These are phyloP conservation scores for Hyaloperonospora brassicae DNA, from an alignment of 352 stramenopile genomes.

Conservation along the genomic window DNA sequence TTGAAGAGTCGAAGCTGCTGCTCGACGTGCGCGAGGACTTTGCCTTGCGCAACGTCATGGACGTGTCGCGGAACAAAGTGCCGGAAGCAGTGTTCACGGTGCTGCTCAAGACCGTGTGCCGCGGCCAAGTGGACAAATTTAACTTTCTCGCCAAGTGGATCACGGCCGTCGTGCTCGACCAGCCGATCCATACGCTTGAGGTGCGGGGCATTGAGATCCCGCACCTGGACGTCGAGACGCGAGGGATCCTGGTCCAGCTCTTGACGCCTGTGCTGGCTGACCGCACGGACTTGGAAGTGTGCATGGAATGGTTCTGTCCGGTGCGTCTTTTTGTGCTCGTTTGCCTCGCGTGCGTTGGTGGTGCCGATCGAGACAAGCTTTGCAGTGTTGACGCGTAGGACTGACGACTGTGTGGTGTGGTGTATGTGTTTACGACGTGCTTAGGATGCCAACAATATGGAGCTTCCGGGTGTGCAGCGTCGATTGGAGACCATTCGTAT, in stretches of 20 bases:
- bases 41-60: constrained; percentile 67
- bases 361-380: constrained; percentile 5
- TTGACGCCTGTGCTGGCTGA: constrained; percentile 77
- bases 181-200: constrained; percentile 54
- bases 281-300: constrained; percentile 76
- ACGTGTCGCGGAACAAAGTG: constrained; percentile 65
- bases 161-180: constrained; percentile 60
- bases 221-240: constrained; percentile 63
- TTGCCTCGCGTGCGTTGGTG: constrained; percentile 2
- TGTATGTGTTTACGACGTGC: constrained; percentile 1
- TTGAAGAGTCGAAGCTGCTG: constrained; percentile 72
- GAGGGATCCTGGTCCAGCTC: constrained; percentile 58
- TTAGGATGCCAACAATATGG: constrained; percentile 59
- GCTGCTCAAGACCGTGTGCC: constrained; percentile 78
- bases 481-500: constrained; percentile 77
- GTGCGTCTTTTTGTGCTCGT: constrained; percentile 24
- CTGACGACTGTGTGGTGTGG: constrained; percentile 9
- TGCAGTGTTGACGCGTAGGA: no score
- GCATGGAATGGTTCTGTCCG: constrained; percentile 84
- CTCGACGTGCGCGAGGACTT: constrained; percentile 76
- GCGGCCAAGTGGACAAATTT: constrained; percentile 82
- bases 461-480: constrained; percentile 44
- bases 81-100: constrained; percentile 77
- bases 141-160: constrained; percentile 86
- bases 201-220: constrained; percentile 84